phyloP scores from a whole-genome alignment of 106 monocot species.

The Xerophyta viscosa region DNA sequence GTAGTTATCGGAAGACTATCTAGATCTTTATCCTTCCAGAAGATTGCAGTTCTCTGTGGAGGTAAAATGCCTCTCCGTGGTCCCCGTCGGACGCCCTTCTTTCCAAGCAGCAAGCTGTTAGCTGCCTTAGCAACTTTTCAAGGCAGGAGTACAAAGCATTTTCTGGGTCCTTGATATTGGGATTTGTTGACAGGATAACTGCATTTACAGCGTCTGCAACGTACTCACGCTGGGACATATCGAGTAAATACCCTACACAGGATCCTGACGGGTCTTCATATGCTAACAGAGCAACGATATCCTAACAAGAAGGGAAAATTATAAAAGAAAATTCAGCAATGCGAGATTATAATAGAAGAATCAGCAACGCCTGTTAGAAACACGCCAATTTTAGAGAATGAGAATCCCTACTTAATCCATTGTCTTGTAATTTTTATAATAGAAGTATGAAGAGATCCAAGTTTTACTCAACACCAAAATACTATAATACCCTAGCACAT shows the following conservation, averaged over 20 bases:
- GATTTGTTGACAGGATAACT: conserved; percentile 53
- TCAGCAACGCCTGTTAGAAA: too few relatives aligned
- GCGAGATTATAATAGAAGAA: too few relatives aligned
- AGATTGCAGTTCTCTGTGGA: conserved; percentile 44
- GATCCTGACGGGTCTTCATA: conserved; percentile 57
- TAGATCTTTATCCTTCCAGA: conserved; percentile 1
- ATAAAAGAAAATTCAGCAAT: too few relatives aligned
- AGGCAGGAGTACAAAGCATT: conserved; percentile 30
- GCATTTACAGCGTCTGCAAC: conserved; percentile 93
- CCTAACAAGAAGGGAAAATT: conserved; percentile 25
- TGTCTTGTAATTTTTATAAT: too few relatives aligned
- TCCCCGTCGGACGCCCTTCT: conserved; percentile 34
- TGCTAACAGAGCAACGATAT: conserved; percentile 65
- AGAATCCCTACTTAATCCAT: too few relatives aligned
- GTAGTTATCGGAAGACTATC: too few relatives aligned
- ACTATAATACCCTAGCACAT: too few relatives aligned
- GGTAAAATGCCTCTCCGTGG: conserved; percentile 77
- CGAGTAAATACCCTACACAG: conserved; percentile 62
- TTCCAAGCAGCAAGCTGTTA: conserved; percentile 58
- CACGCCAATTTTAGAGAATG: too few relatives aligned
- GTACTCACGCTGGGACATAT: conserved; percentile 53
- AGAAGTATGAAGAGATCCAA: too few relatives aligned
- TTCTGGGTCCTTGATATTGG: conserved; percentile 25
- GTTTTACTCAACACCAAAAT: too few relatives aligned
- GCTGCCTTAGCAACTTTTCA: conserved; percentile 81